These are phyloP conservation scores for Amanita rimosa DNA, from an alignment of 768 basidiomycete genomes.

Conservation along the genomic window DNA sequence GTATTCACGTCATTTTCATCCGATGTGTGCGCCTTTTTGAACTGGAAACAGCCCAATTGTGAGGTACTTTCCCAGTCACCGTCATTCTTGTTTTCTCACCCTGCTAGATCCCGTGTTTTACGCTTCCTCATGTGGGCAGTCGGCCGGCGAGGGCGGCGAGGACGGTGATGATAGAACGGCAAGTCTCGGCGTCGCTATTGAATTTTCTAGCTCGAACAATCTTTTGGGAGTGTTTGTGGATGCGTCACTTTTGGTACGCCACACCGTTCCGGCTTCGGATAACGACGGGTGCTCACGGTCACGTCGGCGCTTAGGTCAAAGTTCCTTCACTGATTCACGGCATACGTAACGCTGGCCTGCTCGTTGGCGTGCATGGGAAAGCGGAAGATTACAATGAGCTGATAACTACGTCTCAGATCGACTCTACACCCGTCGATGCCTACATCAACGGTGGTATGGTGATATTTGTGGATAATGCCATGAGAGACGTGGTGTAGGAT, in stretches of 20 bases:
- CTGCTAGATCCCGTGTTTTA: constrained; percentile 88
- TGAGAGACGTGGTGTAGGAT: constrained; percentile 31
- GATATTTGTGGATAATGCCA: constrained; percentile 54
- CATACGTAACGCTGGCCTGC: constrained; percentile 78
- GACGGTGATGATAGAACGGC: constrained; percentile 38
- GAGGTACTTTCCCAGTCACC: constrained; percentile 17
- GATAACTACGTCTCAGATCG: constrained; percentile 24
- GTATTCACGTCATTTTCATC: constrained; percentile 92
- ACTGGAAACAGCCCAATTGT: constrained; percentile 99
- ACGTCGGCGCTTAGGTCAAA: constrained; percentile 39
- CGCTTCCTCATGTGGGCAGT: constrained; percentile 71
- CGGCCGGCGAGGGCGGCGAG: constrained; percentile 29
- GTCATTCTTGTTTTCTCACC: constrained; percentile 4
- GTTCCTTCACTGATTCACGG: constrained; percentile 87
- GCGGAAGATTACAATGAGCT: constrained; percentile 28
- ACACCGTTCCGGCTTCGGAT: neutral
- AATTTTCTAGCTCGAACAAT: constrained; percentile 89
- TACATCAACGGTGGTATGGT: constrained; percentile 53
- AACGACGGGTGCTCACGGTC: constrained; percentile 1
- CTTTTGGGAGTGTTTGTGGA: constrained; percentile 87
- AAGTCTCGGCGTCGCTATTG: constrained; percentile 84
- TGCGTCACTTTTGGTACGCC: constrained; percentile 70
- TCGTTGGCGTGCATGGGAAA: constrained; percentile 77
- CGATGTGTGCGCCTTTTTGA: constrained; percentile 79
- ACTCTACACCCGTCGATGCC: constrained; percentile 53